phyloP scores from a whole-genome alignment of 495 filamentous ascomycete genomes.

The Daldinia bambusicola region DNA sequence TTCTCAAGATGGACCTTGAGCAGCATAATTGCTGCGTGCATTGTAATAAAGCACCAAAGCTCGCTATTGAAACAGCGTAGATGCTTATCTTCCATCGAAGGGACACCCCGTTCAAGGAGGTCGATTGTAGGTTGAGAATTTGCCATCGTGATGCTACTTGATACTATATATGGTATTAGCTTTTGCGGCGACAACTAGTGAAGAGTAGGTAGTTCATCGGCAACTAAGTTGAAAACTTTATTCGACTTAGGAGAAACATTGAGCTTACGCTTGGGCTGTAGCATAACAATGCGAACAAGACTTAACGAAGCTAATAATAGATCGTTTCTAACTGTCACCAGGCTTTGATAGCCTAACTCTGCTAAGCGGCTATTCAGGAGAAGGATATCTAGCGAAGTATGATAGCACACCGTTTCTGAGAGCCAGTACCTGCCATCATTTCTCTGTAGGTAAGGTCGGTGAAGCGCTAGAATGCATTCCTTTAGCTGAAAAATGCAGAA shows the following conservation, averaged over 20 bases:
- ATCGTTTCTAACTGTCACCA: slow-evolving; percentile 56
- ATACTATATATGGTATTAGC: slow-evolving; percentile 32
- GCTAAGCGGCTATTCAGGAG: slow-evolving; percentile 54
- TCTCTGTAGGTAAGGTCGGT: slow-evolving; percentile 56
- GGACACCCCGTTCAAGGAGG: slow-evolving; percentile 56
- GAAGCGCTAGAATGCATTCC: slow-evolving; percentile 58
- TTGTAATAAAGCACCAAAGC: slow-evolving; percentile 58
- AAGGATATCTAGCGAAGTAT: slow-evolving; percentile 58
- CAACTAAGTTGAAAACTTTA: background rate
- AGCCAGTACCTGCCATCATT: slow-evolving; percentile 56
- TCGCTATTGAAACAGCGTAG: slow-evolving; percentile 58
- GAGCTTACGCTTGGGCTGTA: slow-evolving; percentile 51
- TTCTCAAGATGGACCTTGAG: slow-evolving; percentile 54
- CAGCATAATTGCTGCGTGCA: slow-evolving; percentile 56
- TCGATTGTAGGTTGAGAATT: slow-evolving; percentile 57
- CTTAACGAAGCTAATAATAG: slow-evolving; percentile 55
- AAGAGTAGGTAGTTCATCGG: background rate
- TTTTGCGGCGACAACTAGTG: background rate
- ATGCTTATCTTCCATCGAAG: slow-evolving; percentile 58
- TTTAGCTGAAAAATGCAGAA: slow-evolving; percentile 56
- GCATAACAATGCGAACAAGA: slow-evolving; percentile 56
- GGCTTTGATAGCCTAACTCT: slow-evolving; percentile 54
- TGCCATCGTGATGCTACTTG: slow-evolving; percentile 57
- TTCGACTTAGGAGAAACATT: background rate
- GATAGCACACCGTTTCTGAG: slow-evolving; percentile 60